Conservation (phyloP, 1,139 yeast species). For the Lodderomyces oxycetoniae region DNA sequence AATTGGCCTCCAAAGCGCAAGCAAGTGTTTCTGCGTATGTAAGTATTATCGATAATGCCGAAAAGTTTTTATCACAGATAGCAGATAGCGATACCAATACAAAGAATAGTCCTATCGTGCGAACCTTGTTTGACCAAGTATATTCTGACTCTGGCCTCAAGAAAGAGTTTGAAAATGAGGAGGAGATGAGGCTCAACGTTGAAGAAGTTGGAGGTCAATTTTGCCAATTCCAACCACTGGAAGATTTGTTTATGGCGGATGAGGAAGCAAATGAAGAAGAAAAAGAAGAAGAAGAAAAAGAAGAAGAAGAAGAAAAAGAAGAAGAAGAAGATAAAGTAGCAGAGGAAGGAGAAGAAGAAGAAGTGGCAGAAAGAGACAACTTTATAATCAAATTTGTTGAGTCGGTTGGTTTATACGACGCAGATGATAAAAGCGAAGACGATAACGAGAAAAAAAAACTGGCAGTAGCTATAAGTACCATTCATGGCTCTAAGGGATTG, state of each 20-base stretch:
- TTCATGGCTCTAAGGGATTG: conserved; percentile 88
- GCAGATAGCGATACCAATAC: conserved; percentile 1
- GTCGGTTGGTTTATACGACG: conserved; percentile 55
- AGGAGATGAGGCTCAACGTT: conserved; percentile 27
- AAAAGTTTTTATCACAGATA: conserved; percentile 10
- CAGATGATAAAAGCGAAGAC: conserved; percentile 18
- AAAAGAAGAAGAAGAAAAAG: conserved; percentile 46
- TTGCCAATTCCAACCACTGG: conserved; percentile 42
- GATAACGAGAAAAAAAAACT: not conserved
- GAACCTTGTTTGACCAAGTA: conserved; percentile 23
- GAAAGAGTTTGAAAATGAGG: conserved; percentile 25
- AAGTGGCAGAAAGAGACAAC: conserved; percentile 20
- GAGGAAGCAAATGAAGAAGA: conserved; percentile 16
- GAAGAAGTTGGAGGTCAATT: conserved; percentile 42
- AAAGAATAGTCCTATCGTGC: conserved; percentile 5
- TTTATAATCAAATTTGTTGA: conserved; percentile 51
- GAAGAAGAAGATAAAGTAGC: conserved; percentile 3
- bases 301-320: conserved; percentile 32
- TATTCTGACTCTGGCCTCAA: conserved; percentile 28
- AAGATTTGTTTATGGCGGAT: conserved; percentile 46
- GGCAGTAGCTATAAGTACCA: conserved; percentile 56
- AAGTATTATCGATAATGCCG: conserved; percentile 18
- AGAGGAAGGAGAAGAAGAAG: conserved; percentile 15
- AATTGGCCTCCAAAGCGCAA: conserved; percentile 5
- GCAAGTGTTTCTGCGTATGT: conserved; percentile 5